Evolutionary conservation across 805 yeast genomes (phyloP).

Genomic region (Myxozyma lipomycoides): DNA sequence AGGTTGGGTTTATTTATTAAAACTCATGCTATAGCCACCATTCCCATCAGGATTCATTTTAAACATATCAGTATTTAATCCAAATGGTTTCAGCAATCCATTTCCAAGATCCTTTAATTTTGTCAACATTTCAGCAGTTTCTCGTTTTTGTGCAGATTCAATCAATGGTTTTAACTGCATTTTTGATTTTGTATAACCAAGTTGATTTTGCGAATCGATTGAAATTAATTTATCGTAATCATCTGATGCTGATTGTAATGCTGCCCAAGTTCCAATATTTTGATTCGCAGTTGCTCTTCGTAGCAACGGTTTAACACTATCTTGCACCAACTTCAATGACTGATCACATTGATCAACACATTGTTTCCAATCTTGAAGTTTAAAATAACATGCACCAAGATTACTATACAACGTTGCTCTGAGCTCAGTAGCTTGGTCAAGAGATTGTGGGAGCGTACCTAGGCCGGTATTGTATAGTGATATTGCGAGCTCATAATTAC

Average conservation of each 20-base stretch:
- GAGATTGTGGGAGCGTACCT: conserved; percentile 15
- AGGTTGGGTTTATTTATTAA: conserved; percentile 11
- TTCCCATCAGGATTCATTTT: conserved; percentile 29
- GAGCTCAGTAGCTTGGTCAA: conserved; percentile 1
- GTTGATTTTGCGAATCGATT: conserved; percentile 10
- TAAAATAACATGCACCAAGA: conserved; percentile 31
- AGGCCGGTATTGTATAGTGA: conserved; percentile 18
- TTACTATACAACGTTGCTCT: conserved; percentile 30
- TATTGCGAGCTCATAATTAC: conserved; percentile 14
- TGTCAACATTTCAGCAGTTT: conserved; percentile 35
- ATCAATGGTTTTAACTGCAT: conserved; percentile 24
- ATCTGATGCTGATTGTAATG: conserved; percentile 32
- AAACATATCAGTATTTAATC: conserved; percentile 35
- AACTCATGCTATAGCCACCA: conserved; percentile 28
- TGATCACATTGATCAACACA: conserved; percentile 63
- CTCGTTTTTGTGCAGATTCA: conserved; percentile 31
- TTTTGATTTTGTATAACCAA: conserved; percentile 7
- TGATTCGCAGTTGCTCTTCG: conserved; percentile 68
- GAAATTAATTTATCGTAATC: conserved; percentile 27
- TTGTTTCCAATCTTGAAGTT: conserved; percentile 28
- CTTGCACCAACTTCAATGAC: conserved; percentile 57
- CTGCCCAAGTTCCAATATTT: conserved; percentile 31
- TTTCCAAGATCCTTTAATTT: conserved; percentile 37
- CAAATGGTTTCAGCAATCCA: conserved; percentile 34
- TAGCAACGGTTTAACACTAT: conserved; percentile 66